Percentiles rank a stretch among this genome's conserved stretches.
Conservation (phyloP, 2,329 filamentous ascomycete genomes). For the Fusarium foetens region DNA sequence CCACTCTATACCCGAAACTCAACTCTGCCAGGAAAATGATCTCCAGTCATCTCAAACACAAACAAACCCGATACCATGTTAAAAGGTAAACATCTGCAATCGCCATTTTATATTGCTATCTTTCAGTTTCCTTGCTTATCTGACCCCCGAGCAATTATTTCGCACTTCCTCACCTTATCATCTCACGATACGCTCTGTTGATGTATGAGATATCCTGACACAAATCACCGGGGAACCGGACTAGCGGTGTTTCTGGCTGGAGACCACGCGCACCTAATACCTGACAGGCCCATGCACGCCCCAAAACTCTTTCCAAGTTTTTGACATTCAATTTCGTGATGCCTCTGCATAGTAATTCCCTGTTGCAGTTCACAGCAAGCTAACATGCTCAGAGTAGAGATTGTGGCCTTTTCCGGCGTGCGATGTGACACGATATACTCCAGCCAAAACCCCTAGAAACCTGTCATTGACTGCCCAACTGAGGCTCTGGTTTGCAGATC, state of each 20-base stretch:
- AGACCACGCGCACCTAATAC: constrained; percentile 17
- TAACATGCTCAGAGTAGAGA: background rate
- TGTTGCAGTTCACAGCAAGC: background rate
- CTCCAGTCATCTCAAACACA: constrained; percentile 7
- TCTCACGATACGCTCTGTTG: constrained; percentile 15
- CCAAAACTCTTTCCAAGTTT: constrained; percentile 20
- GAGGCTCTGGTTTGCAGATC: constrained; percentile 38
- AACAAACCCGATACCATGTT: background rate
- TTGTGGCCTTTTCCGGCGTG: background rate
- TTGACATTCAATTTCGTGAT: background rate
- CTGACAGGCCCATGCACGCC: background rate
- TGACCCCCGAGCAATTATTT: background rate
- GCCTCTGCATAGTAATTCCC: background rate
- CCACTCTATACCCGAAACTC: constrained; percentile 10
- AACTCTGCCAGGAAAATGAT: constrained; percentile 25
- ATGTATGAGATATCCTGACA: background rate
- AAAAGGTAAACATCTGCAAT: background rate
- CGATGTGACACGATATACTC: background rate
- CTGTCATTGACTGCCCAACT: constrained; percentile 11
- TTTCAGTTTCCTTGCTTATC: background rate
- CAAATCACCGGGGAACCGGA: constrained; percentile 10
- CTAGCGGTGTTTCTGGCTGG: background rate
- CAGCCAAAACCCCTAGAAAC: background rate
- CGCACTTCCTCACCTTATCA: background rate
- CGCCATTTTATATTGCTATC: background rate